Evolutionary conservation across 192 early-diverging fungal genomes (phyloP).

Genomic region (Jimgerdemannia lactiflua): DNA sequence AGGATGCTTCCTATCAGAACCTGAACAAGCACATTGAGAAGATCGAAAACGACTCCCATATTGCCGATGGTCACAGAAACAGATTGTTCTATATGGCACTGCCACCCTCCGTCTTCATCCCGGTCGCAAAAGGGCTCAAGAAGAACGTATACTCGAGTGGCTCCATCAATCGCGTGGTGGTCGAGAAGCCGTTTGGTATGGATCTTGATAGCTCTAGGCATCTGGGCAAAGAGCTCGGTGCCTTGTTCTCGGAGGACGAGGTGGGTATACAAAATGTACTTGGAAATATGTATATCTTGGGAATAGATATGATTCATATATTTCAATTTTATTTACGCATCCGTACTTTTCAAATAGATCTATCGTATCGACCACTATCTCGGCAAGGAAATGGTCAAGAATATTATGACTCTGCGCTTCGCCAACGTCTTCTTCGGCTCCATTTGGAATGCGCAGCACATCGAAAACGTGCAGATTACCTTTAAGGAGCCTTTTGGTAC

Average conservation of each 20-base stretch:
- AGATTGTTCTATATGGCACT: constrained; percentile 95
- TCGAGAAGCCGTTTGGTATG: constrained; percentile 98
- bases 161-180: constrained; percentile 82
- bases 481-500: constrained; percentile 99
- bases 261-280: constrained; percentile 25
- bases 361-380: constrained; percentile 99
- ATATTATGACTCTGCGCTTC: constrained; percentile 90
- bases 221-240: constrained; percentile 68
- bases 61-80: constrained; percentile 44
- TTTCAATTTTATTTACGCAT: too few species aligned
- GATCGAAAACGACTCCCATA: constrained; percentile 45
- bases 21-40: constrained; percentile 61
- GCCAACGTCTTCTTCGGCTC: constrained; percentile 93
- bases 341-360: constrained; percentile 46
- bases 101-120: constrained; percentile 93
- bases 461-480: constrained; percentile 95
- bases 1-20: constrained; percentile 62
- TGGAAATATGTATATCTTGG: constrained; percentile 9
- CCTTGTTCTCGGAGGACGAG: constrained; percentile 86
- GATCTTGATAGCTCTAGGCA: constrained; percentile 81
- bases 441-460: constrained; percentile 86
- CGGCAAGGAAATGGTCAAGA: constrained; percentile 99
- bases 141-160: constrained; percentile 61
- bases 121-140: constrained; percentile 74
- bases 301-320: too few species aligned